Evolutionary conservation across 331 rosid species (phyloP).

Genomic region (Dryas integrifolia): DNA sequence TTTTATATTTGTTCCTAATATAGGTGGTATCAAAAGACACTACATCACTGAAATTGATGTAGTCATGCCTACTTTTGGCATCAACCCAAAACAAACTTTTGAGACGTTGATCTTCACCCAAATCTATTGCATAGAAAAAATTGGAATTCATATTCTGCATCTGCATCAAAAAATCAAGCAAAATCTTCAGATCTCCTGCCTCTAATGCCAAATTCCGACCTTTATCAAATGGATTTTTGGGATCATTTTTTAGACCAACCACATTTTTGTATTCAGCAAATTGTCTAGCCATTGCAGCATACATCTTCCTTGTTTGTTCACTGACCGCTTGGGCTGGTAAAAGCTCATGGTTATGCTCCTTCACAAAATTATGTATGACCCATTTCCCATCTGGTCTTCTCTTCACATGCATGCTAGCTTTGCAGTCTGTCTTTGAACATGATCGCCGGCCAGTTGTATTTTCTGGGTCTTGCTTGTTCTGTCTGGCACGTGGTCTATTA

Average conservation of each 20-base stretch:
- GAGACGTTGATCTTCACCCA: conserved; percentile 85
- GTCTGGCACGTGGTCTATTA: conserved; percentile 82
- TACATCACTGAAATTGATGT: conserved; percentile 68
- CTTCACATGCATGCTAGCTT: conserved; percentile 99
- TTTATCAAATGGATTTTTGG: conserved; percentile 72
- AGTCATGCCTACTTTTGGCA: conserved; percentile 92
- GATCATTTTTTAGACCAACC: conserved; percentile 74
- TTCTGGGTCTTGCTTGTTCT: conserved; percentile 85
- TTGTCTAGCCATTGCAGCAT: conserved; percentile 97
- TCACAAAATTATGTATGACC: conserved; percentile 92
- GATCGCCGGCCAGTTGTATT: conserved; percentile 87
- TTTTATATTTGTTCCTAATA: conserved; percentile 75
- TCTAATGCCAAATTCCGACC: conserved; percentile 73
- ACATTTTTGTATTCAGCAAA: conserved; percentile 94
- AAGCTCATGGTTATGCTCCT: conserved; percentile 92
- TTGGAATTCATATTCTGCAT: conserved; percentile 82
- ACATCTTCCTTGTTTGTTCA: conserved; percentile 94
- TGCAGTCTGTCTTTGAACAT: conserved; percentile 91
- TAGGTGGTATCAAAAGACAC: conserved; percentile 86
- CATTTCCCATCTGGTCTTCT: conserved; percentile 92
- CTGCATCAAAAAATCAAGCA: conserved; percentile 68
- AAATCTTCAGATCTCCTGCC: conserved; percentile 63
- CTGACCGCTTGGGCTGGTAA: conserved; percentile 98
- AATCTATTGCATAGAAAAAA: conserved; percentile 79
- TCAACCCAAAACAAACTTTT: conserved; percentile 83